A percentile compares a stretch with the other conserved stretches of the same genome.
Conservation (phyloP, 129 eudicot species). For the Arctium lappa region DNA sequence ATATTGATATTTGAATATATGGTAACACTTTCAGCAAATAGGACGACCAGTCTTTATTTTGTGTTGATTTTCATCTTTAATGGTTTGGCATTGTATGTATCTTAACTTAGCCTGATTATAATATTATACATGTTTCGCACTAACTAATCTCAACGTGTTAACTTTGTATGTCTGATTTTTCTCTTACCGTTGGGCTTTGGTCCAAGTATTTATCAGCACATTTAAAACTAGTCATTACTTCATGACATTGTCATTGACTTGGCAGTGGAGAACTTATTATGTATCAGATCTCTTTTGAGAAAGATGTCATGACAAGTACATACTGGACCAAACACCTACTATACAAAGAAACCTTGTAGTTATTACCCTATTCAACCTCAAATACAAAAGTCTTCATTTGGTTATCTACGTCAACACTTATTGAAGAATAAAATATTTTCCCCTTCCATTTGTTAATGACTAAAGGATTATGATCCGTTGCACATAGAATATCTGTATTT, state of each 20-base stretch:
- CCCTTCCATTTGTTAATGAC: background rate
- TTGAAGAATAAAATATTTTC: background rate
- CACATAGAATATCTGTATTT: background rate
- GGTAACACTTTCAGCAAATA: background rate
- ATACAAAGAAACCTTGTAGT: background rate
- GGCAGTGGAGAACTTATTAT: background rate
- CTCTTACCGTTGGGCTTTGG: background rate
- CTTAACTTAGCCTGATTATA: background rate
- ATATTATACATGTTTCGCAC: background rate
- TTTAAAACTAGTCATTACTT: background rate
- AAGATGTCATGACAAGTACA: background rate
- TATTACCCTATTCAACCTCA: background rate
- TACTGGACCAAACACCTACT: background rate
- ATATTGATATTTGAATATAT: background rate
- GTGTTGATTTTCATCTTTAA: background rate
- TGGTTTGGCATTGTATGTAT: background rate
- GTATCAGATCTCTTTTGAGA: background rate
- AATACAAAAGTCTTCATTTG: background rate
- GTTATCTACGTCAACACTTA: background rate
- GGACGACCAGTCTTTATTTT: background rate
- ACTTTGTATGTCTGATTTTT: background rate
- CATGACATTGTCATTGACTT: background rate
- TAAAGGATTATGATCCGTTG: background rate
- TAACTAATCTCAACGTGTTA: background rate
- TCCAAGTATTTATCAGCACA: background rate